Conservation (phyloP, 371 early-diverging fungal species). For the Apophysomyces variabilis region DNA sequence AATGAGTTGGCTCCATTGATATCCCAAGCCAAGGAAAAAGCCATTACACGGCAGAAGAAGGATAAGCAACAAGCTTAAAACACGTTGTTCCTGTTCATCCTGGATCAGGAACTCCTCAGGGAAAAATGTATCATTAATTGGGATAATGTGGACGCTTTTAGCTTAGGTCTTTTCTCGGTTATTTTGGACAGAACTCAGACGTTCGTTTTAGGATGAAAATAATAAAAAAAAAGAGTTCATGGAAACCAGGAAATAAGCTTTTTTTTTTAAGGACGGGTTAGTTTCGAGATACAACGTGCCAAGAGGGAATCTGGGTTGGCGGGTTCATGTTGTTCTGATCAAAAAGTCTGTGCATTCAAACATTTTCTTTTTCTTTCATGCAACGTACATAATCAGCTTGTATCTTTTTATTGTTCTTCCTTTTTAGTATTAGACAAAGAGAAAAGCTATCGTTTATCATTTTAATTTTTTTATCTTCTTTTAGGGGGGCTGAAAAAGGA, state of each 20-base stretch:
- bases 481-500: not conserved
- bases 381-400: not conserved
- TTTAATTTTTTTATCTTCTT: not conserved
- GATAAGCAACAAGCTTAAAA: slow-evolving; percentile 11
- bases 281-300: too few relatives aligned
- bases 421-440: not conserved
- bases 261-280: too few relatives aligned
- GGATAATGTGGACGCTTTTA: not conserved
- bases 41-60: slow-evolving; percentile 19
- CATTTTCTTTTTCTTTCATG: too few relatives aligned
- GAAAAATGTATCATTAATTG: not conserved
- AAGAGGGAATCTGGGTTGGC: too few relatives aligned
- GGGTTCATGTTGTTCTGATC: too few relatives aligned
- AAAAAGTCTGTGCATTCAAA: too few relatives aligned
- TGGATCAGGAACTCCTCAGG: not conserved
- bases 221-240: too few relatives aligned
- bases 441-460: too few relatives aligned
- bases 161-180: not conserved
- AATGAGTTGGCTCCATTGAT: slow-evolving; percentile 59
- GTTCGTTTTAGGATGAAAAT: too few relatives aligned
- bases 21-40: slow-evolving; percentile 58
- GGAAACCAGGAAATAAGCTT: too few relatives aligned
- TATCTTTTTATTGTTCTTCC: not conserved
- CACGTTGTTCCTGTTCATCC: not conserved
- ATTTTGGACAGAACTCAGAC: too few relatives aligned